A percentile compares a stretch with the other conserved stretches of the same genome.
These are phyloP conservation scores for Colletotrichum orchidophilum DNA, from an alignment of 2,329 filamentous ascomycete genomes.

Conservation along the genomic window DNA sequence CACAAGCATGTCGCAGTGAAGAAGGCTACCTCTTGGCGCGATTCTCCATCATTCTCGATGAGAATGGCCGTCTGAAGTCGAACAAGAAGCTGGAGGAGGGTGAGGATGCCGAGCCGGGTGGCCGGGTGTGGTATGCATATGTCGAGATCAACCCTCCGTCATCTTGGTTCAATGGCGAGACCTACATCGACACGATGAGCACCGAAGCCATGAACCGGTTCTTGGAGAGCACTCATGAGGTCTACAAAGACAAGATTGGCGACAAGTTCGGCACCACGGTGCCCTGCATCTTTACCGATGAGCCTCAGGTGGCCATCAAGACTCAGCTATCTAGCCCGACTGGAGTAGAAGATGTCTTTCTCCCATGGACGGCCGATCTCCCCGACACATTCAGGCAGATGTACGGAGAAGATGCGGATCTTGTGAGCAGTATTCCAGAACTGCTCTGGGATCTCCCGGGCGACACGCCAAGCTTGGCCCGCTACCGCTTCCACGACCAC, in stretches of 20 bases:
- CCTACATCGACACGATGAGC: slow-evolving; percentile 43
- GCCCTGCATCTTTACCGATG: slow-evolving; percentile 45
- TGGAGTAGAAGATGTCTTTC: slow-evolving; percentile 39
- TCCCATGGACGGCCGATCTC: slow-evolving; percentile 44
- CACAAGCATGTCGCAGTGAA: slow-evolving; percentile 35
- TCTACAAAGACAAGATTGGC: slow-evolving; percentile 41
- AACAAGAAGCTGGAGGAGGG: slow-evolving; percentile 34
- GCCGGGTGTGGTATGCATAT: slow-evolving; percentile 43
- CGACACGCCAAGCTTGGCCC: slow-evolving; percentile 37
- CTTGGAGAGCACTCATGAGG: slow-evolving; percentile 42
- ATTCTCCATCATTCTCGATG: slow-evolving; percentile 39
- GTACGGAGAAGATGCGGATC: slow-evolving; percentile 35
- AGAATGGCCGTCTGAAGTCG: slow-evolving; percentile 38
- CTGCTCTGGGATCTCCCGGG: slow-evolving; percentile 43
- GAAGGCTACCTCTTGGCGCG: slow-evolving; percentile 39
- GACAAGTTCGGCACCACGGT: slow-evolving; percentile 41
- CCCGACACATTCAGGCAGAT: slow-evolving; percentile 38
- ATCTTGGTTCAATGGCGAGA: slow-evolving; percentile 44
- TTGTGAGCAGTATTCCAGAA: slow-evolving; percentile 40
- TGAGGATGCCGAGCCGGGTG: slow-evolving; percentile 35
- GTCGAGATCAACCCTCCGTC: slow-evolving; percentile 41
- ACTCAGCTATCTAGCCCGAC: slow-evolving; percentile 39
- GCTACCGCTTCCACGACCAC: slow-evolving; percentile 44
- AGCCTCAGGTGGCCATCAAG: slow-evolving; percentile 44
- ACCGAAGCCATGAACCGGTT: slow-evolving; percentile 40